Percentiles rank a stretch among this genome's conserved stretches.
Conservation (phyloP, 23 red algal species). For the Gracilaria domingensis region DNA sequence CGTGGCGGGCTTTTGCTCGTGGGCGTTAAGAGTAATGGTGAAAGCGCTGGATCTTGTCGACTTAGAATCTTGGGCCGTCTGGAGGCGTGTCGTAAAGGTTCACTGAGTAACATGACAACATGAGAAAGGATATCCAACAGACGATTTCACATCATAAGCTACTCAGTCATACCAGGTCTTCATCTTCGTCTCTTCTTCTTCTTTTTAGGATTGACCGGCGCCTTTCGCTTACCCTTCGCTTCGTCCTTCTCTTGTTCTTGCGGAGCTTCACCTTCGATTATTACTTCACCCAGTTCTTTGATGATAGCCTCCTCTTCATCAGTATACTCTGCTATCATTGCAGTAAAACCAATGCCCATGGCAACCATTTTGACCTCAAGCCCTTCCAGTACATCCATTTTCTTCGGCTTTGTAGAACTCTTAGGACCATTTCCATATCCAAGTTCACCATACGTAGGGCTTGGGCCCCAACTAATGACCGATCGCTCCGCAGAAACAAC, state of each 20-base stretch:
- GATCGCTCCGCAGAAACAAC: conserved; percentile 44
- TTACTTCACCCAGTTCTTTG: conserved; percentile 13
- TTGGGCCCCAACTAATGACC: conserved; percentile 58
- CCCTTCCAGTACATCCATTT: conserved; percentile 59
- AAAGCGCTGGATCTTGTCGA: neutral
- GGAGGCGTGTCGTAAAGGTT: too few relatives aligned
- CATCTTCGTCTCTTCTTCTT: conserved; percentile 7
- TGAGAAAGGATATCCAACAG: neutral
- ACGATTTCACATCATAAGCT: neutral
- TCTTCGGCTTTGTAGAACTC: conserved; percentile 72
- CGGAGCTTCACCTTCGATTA: neutral
- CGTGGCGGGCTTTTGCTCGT: neutral
- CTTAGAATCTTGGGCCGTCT: too few relatives aligned
- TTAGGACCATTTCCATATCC: conserved; percentile 72
- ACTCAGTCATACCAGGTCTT: neutral
- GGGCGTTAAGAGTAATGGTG: neutral
- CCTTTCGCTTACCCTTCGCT: conserved; percentile 20
- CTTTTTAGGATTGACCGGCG: neutral
- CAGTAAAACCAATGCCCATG: conserved; percentile 69
- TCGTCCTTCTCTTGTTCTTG: neutral
- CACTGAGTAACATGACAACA: neutral
- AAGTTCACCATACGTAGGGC: conserved; percentile 74
- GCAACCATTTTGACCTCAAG: conserved; percentile 37
- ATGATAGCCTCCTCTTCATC: conserved; percentile 42
- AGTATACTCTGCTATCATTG: conserved; percentile 40